Percentiles rank a stretch among this genome's conserved stretches.
Conservation (phyloP, 768 basidiomycete species). For the Rhizopogon rudus region DNA sequence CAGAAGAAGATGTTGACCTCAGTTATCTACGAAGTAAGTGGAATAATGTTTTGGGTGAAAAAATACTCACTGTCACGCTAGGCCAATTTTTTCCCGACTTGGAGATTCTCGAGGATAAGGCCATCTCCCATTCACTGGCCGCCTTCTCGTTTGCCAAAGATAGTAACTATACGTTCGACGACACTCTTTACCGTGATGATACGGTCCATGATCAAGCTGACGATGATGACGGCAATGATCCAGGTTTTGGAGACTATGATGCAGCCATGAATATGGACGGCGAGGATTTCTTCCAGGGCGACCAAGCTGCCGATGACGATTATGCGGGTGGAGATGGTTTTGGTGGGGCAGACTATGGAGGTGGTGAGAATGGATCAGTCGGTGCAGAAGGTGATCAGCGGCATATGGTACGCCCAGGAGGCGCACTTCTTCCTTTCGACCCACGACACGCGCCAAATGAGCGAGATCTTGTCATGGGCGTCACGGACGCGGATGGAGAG, state of each 20-base stretch:
- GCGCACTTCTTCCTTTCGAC: conserved; percentile 74
- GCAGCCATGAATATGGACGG: conserved; percentile 37
- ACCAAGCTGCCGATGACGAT: conserved; percentile 49
- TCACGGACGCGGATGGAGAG: conserved; percentile 63
- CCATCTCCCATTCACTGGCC: conserved; percentile 76
- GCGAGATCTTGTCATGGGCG: conserved; percentile 80
- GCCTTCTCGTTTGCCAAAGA: conserved; percentile 81
- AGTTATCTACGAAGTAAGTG: conserved; percentile 54
- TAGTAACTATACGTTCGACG: conserved; percentile 51
- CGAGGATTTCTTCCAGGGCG: conserved; percentile 63
- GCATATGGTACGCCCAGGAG: conserved; percentile 32
- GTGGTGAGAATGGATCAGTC: conserved; percentile 37
- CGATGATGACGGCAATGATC: conserved; percentile 25
- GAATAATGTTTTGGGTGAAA: conserved; percentile 2
- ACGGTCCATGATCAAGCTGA: conserved; percentile 33
- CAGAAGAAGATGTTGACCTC: conserved; percentile 63
- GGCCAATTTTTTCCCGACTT: conserved; percentile 74
- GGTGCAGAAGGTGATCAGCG: conserved; percentile 36
- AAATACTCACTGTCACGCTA: conserved; percentile 20
- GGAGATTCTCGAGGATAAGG: conserved; percentile 54
- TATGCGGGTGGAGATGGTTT: conserved; percentile 31
- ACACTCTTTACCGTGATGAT: conserved; percentile 57
- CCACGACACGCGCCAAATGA: conserved; percentile 73
- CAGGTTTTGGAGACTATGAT: conserved; percentile 17
- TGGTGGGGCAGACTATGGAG: conserved; percentile 39